Percentiles rank a stretch among this genome's conserved stretches.
These are phyloP conservation scores for Chaetomiaceae sp. DNA, from an alignment of 2,329 filamentous ascomycete species.

Conservation along the genomic window DNA sequence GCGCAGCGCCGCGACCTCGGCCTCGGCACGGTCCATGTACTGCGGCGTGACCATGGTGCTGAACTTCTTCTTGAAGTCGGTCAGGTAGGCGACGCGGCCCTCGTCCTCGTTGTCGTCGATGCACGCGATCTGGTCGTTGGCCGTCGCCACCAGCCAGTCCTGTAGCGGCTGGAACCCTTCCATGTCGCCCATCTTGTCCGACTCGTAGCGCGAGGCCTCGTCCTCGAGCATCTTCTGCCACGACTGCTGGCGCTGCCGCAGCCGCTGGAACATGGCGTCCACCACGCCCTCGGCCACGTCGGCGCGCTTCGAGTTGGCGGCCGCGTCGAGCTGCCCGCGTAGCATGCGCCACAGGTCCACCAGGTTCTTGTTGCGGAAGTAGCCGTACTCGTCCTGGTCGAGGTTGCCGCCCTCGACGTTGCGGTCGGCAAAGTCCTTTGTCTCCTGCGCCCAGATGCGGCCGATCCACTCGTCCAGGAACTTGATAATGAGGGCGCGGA, in stretches of 20 bases:
- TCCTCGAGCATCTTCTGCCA: slow-evolving; percentile 88
- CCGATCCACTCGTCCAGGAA: slow-evolving; percentile 98
- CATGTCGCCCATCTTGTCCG: slow-evolving; percentile 47
- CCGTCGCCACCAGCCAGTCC: slow-evolving; percentile 94
- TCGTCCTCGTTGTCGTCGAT: slow-evolving; percentile 87
- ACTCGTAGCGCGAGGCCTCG: slow-evolving; percentile 71
- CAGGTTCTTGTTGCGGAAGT: slow-evolving; percentile 85
- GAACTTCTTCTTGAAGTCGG: slow-evolving; percentile 79
- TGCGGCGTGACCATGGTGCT: slow-evolving; percentile 73
- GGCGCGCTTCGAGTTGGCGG: slow-evolving; percentile 74
- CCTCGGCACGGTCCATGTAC: slow-evolving; percentile 70
- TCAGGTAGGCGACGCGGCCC: slow-evolving; percentile 72
- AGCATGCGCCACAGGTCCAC: slow-evolving; percentile 98
- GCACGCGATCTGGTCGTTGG: slow-evolving; percentile 97
- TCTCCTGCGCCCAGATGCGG: slow-evolving; percentile 79
- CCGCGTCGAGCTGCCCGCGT: slow-evolving; percentile 82
- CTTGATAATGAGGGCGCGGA: slow-evolving; percentile 90
- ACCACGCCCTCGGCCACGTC: slow-evolving; percentile 94
- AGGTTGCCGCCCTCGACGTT: slow-evolving; percentile 69
- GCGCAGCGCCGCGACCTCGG: slow-evolving; percentile 69
- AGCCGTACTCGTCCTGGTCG: slow-evolving; percentile 82
- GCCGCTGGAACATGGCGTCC: slow-evolving; percentile 87
- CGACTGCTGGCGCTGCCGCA: slow-evolving; percentile 74
- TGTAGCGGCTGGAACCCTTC: slow-evolving; percentile 74
- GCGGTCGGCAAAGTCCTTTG: slow-evolving; percentile 73